Evolutionary conservation across 1,284 basidiomycete species (phyloP), one percentile per base, ranked within the genome.

Genomic region (Cryptococcus maquisensis): DNA sequence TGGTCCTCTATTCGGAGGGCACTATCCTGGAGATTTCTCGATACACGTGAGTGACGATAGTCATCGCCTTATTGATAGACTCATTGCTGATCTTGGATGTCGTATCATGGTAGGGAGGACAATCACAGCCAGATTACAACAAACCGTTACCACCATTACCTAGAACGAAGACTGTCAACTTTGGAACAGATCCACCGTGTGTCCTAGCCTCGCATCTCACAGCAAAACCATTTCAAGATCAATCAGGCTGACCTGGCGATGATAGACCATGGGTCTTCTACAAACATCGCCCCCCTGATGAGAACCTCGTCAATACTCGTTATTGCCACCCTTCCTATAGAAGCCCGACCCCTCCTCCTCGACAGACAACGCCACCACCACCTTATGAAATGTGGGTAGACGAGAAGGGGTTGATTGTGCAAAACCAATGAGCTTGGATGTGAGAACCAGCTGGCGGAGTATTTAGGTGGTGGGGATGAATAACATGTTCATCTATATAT

Each of bases 241-340:
- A n/a, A n/a, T n/a, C 6, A 28, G 10, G 28, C 28, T 32, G 28
- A 32, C 28, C 35, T 35, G 8, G n/a, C 2, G 13, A 15, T 47
- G 2, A 2, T n/a, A 61, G 59, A 15, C 49, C 59, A 15, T 61
- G 59, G 59, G 54, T 49, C 10, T 61, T 61, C 26, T 57, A 61
- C 39, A 47, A 47, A 28, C 37, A 61, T 16, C 35, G 55, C 21
- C 59, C 59, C 10, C 37, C 59, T 7, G 56, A 57, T 35, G 59
- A 61, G 42, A 61, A 57, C 20, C 37, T 52, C 12, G 56, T 42
- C 32, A 61, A 61, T n/a, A 61, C 59, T 4, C 50, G 59, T 23
- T 61, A 57, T 37, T 57, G 58, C 38, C 7, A 47, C 28, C 51
- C 8, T 8, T 32, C 28, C 28, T 32, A 32, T 10, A 6, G 28